phyloP scores from a whole-genome alignment of 805 yeast genomes.

The Suhomyces sp. region DNA sequence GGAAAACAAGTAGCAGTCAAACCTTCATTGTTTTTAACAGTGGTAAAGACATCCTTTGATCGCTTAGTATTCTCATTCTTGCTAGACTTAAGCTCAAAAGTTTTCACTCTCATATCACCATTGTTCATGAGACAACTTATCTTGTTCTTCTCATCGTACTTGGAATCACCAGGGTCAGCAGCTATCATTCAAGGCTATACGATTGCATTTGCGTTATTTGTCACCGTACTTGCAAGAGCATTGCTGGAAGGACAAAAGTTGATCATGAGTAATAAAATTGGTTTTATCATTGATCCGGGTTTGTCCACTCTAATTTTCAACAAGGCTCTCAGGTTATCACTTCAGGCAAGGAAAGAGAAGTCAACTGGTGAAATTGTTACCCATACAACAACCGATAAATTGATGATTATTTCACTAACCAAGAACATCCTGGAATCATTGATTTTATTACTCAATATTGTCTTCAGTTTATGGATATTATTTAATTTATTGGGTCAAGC shows the following conservation, averaged over 20 bases:
- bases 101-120: no score
- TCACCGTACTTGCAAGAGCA: no score
- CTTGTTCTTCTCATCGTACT: no score
- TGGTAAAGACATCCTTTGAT: constrained; percentile 1
- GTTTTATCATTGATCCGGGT: no score
- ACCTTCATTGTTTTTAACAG: constrained; percentile 4
- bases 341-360: constrained; percentile 29
- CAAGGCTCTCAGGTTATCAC: constrained; percentile 20
- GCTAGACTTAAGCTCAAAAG: no score
- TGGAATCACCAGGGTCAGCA: no score
- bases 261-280: no score
- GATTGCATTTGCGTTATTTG: no score
- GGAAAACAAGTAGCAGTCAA: no score
- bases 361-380: constrained; percentile 34
- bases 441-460: constrained; percentile 44
- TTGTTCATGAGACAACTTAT: no score
- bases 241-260: no score
- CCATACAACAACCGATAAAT: constrained; percentile 69
- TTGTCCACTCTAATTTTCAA: constrained; percentile 23
- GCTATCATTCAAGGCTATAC: no score
- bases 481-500: constrained; percentile 23
- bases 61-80: neutral
- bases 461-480: constrained; percentile 18
- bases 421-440: constrained; percentile 50
- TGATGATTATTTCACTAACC: constrained; percentile 22